Evolutionary conservation across 2,329 filamentous ascomycete species (phyloP).

Genomic region (Sporothrix phasma): DNA sequence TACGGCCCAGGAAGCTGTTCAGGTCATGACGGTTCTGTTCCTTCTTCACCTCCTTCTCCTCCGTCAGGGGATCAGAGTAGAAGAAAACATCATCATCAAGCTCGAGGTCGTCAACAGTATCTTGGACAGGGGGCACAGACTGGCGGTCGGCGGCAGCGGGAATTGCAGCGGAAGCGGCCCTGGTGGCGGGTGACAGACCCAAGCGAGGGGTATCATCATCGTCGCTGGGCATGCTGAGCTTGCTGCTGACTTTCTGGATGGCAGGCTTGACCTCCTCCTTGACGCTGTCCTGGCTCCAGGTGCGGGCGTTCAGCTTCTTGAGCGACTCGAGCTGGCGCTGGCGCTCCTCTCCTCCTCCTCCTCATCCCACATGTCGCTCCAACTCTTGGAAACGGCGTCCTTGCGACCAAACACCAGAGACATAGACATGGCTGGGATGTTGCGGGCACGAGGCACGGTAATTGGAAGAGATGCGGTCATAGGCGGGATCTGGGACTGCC

Average conservation of each 20-base stretch:
- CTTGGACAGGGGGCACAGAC: slow-evolving; percentile 22
- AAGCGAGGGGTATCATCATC: slow-evolving; percentile 36
- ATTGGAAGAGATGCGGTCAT: slow-evolving; percentile 67
- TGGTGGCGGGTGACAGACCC: slow-evolving; percentile 33
- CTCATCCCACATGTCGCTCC: slow-evolving; percentile 97
- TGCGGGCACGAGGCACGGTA: slow-evolving; percentile 64
- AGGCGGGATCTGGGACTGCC: slow-evolving; percentile 40
- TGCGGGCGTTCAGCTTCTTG: slow-evolving; percentile 61
- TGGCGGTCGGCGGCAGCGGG: slow-evolving; percentile 29
- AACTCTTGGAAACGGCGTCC: slow-evolving; percentile 88
- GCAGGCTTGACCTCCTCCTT: not conserved
- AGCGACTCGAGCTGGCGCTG: slow-evolving; percentile 48
- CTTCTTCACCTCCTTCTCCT: slow-evolving; percentile 27
- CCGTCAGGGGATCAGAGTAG: slow-evolving; percentile 52
- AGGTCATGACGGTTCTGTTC: slow-evolving; percentile 24
- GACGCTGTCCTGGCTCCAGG: slow-evolving; percentile 69
- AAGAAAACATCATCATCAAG: slow-evolving; percentile 61
- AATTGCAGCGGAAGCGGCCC: slow-evolving; percentile 30
- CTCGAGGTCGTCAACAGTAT: slow-evolving; percentile 48
- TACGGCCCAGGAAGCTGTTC: slow-evolving; percentile 15
- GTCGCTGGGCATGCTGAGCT: slow-evolving; percentile 24
- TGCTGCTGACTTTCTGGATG: slow-evolving; percentile 17
- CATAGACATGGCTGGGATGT: slow-evolving; percentile 63
- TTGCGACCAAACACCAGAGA: slow-evolving; percentile 70
- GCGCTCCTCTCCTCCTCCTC: slow-evolving; percentile 65